Evolutionary conservation across 805 yeast genomes (phyloP), one percentile per base, ranked within the genome.

Genomic region (Metschnikowia lochheadii): DNA sequence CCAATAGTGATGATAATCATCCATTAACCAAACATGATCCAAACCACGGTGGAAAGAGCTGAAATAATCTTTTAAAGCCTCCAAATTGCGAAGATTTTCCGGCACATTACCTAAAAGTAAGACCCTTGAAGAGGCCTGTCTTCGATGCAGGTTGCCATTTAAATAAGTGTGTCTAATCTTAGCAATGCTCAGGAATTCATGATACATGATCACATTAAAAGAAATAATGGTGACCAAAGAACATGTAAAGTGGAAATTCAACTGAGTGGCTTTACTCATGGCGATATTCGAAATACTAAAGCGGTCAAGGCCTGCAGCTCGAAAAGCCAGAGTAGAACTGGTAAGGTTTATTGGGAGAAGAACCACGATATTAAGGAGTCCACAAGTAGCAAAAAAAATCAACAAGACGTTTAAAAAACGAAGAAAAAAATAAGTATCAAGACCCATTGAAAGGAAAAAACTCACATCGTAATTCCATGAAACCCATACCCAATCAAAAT

Each of bases 361-460:
- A 0, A 85, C 66, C 0, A 88, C 78, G 26, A 86, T 66, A 49
- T 82, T 79, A 10, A 85, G 51, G 0, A 78, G 46, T 0, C 88
- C 83, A 20, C 85, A 63, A 0, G 76, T 73, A 1, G 69, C 57
- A 59, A 84, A 85, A 42, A 84, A 71, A 1, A 77, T 53, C 32
- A 81, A 60, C 10, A 86, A 59, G 4, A 84, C 67, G 44, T 70
- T 64, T 42, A 89, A 60, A 57, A 78, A 88, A 45, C 96, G 65
- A 2, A 88, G 58, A 55, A 87, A 84, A 60, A 85, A 83, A 62
- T 85, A 88, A 0, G 90, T 82, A 63, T 89, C 96, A 6, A 87
- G 62, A 0, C 96, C 95, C 53, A 78, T 66, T 1, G 70, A 64
- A 26, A 74, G 61, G 57, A 80, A 83, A 29, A 70, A 67, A 7